Conservation (phyloP, 163 green algal species). For the Scenedesmus sp. region DNA sequence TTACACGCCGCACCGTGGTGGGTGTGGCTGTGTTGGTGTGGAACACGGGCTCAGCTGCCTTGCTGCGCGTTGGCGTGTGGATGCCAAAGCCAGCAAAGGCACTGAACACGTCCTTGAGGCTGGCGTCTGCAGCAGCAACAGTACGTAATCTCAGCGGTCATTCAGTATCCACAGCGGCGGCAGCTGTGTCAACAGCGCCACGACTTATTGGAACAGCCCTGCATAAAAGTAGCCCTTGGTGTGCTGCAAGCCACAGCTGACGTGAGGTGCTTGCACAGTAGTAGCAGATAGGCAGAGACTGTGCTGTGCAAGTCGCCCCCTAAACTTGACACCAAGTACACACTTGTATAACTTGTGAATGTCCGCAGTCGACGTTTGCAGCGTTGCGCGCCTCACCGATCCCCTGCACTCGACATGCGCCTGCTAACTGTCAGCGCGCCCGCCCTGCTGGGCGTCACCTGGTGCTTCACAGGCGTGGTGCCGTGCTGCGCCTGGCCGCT, state of each 20-base stretch:
- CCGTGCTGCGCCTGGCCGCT: not conserved
- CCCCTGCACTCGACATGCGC: not conserved
- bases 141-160: too few relatives aligned
- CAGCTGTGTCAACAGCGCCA: not conserved
- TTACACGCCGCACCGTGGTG: not conserved
- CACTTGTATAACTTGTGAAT: too few relatives aligned
- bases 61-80: constrained; percentile 9
- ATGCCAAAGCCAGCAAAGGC: constrained; percentile 65
- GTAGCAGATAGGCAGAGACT: not conserved
- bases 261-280: not conserved
- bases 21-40: constrained; percentile 30
- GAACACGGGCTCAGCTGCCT: constrained; percentile 22
- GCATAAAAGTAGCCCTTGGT: not conserved
- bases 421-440: not conserved
- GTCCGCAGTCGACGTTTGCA: too few relatives aligned
- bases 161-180: not conserved
- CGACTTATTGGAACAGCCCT: not conserved
- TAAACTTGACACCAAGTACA: too few relatives aligned
- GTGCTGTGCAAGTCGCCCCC: too few relatives aligned
- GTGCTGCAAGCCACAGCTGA: not conserved
- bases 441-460: not conserved
- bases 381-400: not conserved
- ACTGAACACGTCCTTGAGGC: constrained; percentile 61
- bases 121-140: not conserved
- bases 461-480: not conserved